Evolutionary conservation across 768 basidiomycete species (phyloP).

Genomic region (Xerocomellus amylosporus): DNA sequence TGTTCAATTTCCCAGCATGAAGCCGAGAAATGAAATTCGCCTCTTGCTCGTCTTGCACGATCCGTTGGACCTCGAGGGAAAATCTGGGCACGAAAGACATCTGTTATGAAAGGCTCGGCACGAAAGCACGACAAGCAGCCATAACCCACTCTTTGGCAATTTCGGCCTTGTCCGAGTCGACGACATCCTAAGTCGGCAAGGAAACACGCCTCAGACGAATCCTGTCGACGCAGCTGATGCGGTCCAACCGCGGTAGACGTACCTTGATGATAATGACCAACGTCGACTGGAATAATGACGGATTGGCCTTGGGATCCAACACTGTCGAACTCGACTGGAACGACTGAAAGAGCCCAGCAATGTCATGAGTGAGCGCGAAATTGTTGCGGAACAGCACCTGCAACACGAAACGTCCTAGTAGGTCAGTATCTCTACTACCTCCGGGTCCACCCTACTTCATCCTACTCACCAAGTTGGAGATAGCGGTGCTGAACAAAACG

Average conservation of each 20-base stretch:
- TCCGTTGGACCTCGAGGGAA: slow-evolving; percentile 53
- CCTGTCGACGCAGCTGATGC: neutral
- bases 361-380: slow-evolving; percentile 58
- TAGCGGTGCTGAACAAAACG: slow-evolving; percentile 62
- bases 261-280: slow-evolving; percentile 65
- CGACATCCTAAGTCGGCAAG: slow-evolving; percentile 48
- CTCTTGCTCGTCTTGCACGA: slow-evolving; percentile 60
- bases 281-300: slow-evolving; percentile 55
- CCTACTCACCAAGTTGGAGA: slow-evolving; percentile 59
- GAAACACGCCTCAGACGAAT: neutral
- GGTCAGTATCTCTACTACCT: neutral
- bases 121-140: neutral
- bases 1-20: slow-evolving; percentile 52
- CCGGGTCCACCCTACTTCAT: neutral
- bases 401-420: neutral
- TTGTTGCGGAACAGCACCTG: slow-evolving; percentile 67
- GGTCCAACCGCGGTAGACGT: neutral
- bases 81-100: slow-evolving; percentile 37
- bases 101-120: neutral
- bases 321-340: slow-evolving; percentile 59
- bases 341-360: slow-evolving; percentile 58
- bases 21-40: slow-evolving; percentile 61
- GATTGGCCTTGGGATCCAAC: slow-evolving; percentile 57
- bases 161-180: slow-evolving; percentile 57
- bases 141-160: slow-evolving; percentile 53